Base-by-base conservation (phyloP, 2,329 filamentous ascomycete species). In the Didymosphaeria variabile region DNA sequence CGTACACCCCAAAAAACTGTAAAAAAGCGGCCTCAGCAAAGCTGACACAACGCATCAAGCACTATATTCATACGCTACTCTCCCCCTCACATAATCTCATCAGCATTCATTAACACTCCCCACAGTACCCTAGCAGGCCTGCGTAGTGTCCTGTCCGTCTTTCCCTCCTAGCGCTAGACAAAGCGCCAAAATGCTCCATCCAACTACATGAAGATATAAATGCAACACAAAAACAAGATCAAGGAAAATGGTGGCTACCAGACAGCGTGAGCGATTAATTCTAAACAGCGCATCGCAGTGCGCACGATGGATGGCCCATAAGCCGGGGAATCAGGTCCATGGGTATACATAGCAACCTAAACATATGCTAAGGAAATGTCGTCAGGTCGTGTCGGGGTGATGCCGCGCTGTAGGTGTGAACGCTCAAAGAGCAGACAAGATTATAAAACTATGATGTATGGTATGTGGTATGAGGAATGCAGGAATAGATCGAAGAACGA, bases 181-280 rank as follows among this genome's bases (percentile, higher is more conserved):
- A 40, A 5, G 5, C 38, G 17, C 38, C 38, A 40, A 40, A 40
- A 40, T 40, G 38, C 38, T n/a, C 15, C 38, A n/a, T 38, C 32
- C 10, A 47, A 36, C 31, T 38, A 36, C 29, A 29, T 45, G 34
- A 9, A 36, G 7, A 13, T 17, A 45, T 29, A 60, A 29, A 57
- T 45, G 38, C 32, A 42, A 50, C 23, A 23, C 10, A 19, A 34
- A 45, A 23, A 36, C 21, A 40, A 3, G 23, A 62, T 40, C 32
- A 56, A 55, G 21, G 38, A 55, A 36, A 50, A 53, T 42, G 34
- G 56, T 38, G 55, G 55, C 44, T n/a, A 45, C 50, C 49, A 56
- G 26, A 49, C 26, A 67, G 67, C 71, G 65, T 69, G 71, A 69
- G 72, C 72, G 63, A 73, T 76, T 72, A 73, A 57, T 58, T 77